Conservation (phyloP, 2,329 filamentous ascomycete genomes). For the Xylaria sp. region DNA sequence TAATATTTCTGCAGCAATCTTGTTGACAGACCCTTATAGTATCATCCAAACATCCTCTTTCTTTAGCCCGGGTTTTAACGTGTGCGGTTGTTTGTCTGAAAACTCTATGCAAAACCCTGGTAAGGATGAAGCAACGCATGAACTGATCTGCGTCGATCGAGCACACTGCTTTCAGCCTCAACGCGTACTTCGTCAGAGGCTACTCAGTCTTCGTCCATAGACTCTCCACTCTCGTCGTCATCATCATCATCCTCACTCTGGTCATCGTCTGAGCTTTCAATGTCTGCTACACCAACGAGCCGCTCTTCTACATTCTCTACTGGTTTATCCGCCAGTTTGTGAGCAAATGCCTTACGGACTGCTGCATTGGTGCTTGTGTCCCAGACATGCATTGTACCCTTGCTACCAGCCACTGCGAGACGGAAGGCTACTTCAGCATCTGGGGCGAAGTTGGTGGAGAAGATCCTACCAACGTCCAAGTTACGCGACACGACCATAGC, state of each 20-base stretch:
- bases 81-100: slow-evolving; percentile 12
- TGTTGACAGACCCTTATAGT: slow-evolving; percentile 2
- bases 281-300: slow-evolving; percentile 77
- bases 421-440: slow-evolving; percentile 92
- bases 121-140: slow-evolving; percentile 25
- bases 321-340: slow-evolving; percentile 66
- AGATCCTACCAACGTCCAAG: slow-evolving; percentile 93
- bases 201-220: slow-evolving; percentile 67
- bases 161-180: slow-evolving; percentile 30
- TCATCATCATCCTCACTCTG: slow-evolving; percentile 51
- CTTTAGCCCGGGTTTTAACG: background rate
- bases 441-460: slow-evolving; percentile 88
- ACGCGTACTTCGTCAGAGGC: slow-evolving; percentile 8
- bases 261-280: slow-evolving; percentile 63
- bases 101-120: slow-evolving; percentile 17
- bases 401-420: slow-evolving; percentile 92
- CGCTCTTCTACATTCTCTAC: slow-evolving; percentile 77
- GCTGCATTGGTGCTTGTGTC: slow-evolving; percentile 93
- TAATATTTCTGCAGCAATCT: background rate
- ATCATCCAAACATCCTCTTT: background rate
- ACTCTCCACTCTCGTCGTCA: slow-evolving; percentile 56
- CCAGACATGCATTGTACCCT: slow-evolving; percentile 93
- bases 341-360: slow-evolving; percentile 85
- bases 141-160: slow-evolving; percentile 37
- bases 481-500: slow-evolving; percentile 92